Evolutionary conservation across 495 filamentous ascomycete genomes (phyloP).

Genomic region (Penicillium desertorum): DNA sequence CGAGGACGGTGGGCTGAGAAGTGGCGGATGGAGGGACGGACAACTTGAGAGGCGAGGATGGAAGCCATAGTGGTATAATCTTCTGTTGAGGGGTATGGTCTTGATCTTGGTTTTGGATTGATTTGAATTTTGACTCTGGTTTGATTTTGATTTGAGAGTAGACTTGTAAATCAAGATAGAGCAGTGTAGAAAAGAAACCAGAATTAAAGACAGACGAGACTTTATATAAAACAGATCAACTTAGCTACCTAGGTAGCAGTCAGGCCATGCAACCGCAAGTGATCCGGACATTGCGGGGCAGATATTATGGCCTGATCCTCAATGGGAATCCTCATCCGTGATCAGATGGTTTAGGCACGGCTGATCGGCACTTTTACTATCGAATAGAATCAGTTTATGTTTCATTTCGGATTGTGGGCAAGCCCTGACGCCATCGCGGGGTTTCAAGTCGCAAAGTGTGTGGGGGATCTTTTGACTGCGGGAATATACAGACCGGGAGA

Average conservation of each 20-base stretch:
- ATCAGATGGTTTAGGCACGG: constrained; percentile 11
- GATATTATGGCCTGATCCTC: constrained; percentile 20
- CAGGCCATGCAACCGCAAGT: constrained; percentile 25
- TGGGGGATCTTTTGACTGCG: constrained; percentile 3
- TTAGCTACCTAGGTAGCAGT: constrained; percentile 12
- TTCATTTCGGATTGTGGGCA: constrained; percentile 12
- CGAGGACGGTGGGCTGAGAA: constrained; percentile 47
- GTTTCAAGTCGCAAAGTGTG: constrained; percentile 8
- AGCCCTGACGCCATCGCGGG: constrained; percentile 30
- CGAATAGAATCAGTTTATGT: background rate
- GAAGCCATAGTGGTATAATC: constrained; percentile 27
- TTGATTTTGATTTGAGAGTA: background rate
- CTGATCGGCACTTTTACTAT: constrained; percentile 2
- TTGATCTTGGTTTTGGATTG: background rate
- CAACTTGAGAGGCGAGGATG: constrained; percentile 27
- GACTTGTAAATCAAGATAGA: too few relatives aligned
- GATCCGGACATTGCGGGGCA: constrained; percentile 23
- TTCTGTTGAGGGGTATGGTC: too few relatives aligned
- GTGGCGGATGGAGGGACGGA: constrained; percentile 44
- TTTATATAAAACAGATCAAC: constrained; percentile 3
- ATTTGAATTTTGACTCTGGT: background rate
- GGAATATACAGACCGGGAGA: background rate
- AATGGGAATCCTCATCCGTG: constrained; percentile 13
- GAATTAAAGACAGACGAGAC: background rate
- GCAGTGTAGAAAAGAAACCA: background rate